These are phyloP conservation scores for Protomyces inundatus DNA, from an alignment of 1,139 yeast genomes.

Conservation along the genomic window DNA sequence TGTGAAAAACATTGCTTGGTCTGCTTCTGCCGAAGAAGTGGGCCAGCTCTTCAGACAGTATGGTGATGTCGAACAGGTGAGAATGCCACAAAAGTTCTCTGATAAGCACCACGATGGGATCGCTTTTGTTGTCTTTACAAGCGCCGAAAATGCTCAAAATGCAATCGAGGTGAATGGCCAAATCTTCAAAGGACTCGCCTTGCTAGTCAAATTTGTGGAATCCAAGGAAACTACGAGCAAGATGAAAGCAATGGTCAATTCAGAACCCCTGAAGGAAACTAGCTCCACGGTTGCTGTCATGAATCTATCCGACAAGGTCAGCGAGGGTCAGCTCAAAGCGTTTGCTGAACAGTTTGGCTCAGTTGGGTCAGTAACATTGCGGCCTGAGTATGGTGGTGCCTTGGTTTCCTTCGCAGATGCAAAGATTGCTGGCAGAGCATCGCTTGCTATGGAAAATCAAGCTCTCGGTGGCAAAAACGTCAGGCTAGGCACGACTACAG, in stretches of 20 bases:
- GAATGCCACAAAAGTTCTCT: conserved; percentile 43
- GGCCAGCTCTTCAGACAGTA: conserved; percentile 40
- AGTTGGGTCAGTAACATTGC: conserved; percentile 43
- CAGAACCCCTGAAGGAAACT: not conserved
- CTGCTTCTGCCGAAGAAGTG: conserved; percentile 36
- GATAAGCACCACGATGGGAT: conserved; percentile 17
- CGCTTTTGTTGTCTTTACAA: conserved; percentile 1
- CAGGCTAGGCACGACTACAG: conserved; percentile 41
- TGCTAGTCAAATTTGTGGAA: not conserved
- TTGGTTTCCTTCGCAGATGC: conserved; percentile 49
- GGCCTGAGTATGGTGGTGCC: conserved; percentile 51
- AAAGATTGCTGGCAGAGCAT: conserved; percentile 53
- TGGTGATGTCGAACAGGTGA: conserved; percentile 50
- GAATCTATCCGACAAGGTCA: conserved; percentile 36
- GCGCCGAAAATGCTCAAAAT: not conserved
- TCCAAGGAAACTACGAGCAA: not conserved
- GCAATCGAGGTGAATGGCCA: conserved; percentile 1
- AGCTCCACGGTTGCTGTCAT: conserved; percentile 32
- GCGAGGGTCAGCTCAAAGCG: conserved; percentile 34
- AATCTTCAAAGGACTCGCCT: conserved; percentile 28
- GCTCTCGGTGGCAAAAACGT: conserved; percentile 42
- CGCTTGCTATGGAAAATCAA: conserved; percentile 47
- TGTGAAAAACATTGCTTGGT: conserved; percentile 51
- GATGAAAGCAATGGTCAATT: not conserved
- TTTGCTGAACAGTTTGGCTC: conserved; percentile 44